Evolutionary conservation across 2,329 filamentous ascomycete species (phyloP).

Genomic region (Trichophyton verrucosum): DNA sequence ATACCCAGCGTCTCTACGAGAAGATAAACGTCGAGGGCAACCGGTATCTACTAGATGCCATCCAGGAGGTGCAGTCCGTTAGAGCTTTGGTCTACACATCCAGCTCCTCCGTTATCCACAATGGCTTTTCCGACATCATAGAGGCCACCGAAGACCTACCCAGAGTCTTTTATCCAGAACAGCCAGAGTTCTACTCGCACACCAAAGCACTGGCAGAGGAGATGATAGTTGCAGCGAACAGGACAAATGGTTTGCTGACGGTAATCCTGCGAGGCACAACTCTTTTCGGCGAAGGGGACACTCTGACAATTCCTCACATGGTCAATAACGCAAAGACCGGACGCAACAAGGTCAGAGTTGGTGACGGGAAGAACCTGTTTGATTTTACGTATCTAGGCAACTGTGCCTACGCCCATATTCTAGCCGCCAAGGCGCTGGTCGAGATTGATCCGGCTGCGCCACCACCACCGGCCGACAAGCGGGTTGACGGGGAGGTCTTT

Average conservation of each 20-base stretch:
- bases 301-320: not conserved
- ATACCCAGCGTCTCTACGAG: constrained; percentile 40
- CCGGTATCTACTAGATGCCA: constrained; percentile 46
- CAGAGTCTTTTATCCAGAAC: constrained; percentile 50
- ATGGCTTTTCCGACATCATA: constrained; percentile 33
- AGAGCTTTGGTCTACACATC: constrained; percentile 61
- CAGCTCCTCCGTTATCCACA: constrained; percentile 64
- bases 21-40: constrained; percentile 75
- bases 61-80: constrained; percentile 41
- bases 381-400: constrained; percentile 52
- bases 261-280: constrained; percentile 62
- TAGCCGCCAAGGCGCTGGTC: constrained; percentile 55
- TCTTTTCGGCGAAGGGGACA: constrained; percentile 72
- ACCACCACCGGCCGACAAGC: constrained; percentile 34
- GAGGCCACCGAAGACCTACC: constrained; percentile 69
- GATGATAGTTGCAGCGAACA: not conserved
- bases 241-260: constrained; percentile 43
- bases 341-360: constrained; percentile 60
- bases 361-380: constrained; percentile 48
- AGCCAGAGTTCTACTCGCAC: constrained; percentile 63
- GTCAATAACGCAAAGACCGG: constrained; percentile 51
- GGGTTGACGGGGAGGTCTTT: constrained; percentile 64
- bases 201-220: constrained; percentile 49
- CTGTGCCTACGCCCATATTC: constrained; percentile 59
- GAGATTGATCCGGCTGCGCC: constrained; percentile 37